Conservation (phyloP, 345 rosid species). For the Psidium friedrichsthalianum region DNA sequence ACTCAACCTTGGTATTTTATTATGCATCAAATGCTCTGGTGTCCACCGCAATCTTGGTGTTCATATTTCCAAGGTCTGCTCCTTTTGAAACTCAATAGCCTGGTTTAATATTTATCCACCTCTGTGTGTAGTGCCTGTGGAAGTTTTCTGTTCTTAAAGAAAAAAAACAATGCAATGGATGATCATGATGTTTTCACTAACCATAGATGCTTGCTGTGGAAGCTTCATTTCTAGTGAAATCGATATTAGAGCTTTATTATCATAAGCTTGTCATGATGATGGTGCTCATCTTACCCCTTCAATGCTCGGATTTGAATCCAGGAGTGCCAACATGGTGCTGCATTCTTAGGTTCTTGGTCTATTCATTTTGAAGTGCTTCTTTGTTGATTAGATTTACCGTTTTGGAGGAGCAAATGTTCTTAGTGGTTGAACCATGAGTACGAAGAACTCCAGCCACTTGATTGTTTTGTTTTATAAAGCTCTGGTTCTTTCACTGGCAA, state of each 20-base stretch:
- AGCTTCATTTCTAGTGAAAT: neutral
- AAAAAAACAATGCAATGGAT: neutral
- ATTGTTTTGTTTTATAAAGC: neutral
- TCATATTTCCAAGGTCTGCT: slow-evolving; percentile 75
- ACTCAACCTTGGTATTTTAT: slow-evolving; percentile 74
- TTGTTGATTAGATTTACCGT: neutral
- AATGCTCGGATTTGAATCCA: neutral
- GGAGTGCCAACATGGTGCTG: neutral
- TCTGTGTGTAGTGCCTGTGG: neutral
- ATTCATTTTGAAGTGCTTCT: neutral
- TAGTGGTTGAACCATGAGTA: neutral
- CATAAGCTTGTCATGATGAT: neutral
- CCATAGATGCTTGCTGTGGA: neutral
- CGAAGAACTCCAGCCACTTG: neutral
- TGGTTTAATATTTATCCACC: neutral
- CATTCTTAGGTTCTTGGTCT: neutral
- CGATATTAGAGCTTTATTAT: neutral
- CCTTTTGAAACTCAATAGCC: neutral
- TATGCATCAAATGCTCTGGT: slow-evolving; percentile 89
- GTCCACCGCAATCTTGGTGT: slow-evolving; percentile 90
- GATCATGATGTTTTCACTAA: neutral
- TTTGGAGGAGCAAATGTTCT: neutral
- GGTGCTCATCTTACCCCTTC: neutral
- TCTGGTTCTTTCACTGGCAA: neutral
- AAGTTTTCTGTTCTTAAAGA: neutral